Conservation (phyloP, 148 eudicot species). For the Chenopodium suecicum region DNA sequence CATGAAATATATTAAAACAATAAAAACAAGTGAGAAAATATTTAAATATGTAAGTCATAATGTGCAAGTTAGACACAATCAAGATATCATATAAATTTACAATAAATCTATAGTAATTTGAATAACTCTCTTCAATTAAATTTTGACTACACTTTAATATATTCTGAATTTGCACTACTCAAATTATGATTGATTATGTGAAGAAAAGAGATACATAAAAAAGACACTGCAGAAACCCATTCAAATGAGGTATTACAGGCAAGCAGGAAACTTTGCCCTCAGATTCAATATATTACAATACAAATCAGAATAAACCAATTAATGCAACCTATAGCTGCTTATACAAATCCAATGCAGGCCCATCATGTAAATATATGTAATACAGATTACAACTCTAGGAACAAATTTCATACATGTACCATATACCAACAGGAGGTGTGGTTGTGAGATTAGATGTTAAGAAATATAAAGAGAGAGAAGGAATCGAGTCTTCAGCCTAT, state of each 20-base stretch:
- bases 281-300: constrained; percentile 8
- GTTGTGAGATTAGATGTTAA: constrained; percentile 16
- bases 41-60: too few relatives aligned
- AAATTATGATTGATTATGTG: neutral
- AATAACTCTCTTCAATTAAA: too few relatives aligned
- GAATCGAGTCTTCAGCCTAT: constrained; percentile 36
- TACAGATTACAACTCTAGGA: constrained; percentile 21
- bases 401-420: constrained; percentile 25
- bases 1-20: too few relatives aligned
- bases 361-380: constrained; percentile 3
- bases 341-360: constrained; percentile 25
- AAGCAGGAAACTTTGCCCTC: constrained; percentile 32
- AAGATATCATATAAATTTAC: too few relatives aligned
- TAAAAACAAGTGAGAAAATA: too few relatives aligned
- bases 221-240: neutral
- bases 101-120: too few relatives aligned
- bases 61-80: too few relatives aligned
- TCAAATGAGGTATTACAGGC: constrained; percentile 10
- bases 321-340: constrained; percentile 24
- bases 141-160: too few relatives aligned
- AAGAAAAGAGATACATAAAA: neutral
- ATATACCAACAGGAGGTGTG: constrained; percentile 19
- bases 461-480: neutral
- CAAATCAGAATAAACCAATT: constrained; percentile 4
- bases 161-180: too few relatives aligned